Evolutionary conservation across 805 yeast genomes (phyloP).

Genomic region (Saccharomycodes ludwigii): DNA sequence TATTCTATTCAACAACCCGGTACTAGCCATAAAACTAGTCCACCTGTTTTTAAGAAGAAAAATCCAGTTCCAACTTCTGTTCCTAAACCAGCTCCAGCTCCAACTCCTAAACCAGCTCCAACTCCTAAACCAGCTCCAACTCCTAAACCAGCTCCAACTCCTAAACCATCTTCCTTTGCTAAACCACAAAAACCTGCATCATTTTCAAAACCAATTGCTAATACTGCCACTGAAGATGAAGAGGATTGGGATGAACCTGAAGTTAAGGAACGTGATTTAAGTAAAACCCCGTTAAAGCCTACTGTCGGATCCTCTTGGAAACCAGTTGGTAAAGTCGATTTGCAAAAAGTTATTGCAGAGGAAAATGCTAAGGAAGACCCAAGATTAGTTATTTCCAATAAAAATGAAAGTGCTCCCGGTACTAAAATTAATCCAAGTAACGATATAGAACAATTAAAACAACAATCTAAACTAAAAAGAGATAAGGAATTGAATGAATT

Average conservation of each 20-base stretch:
- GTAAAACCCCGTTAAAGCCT: constrained; percentile 32
- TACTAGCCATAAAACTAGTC: constrained; percentile 16
- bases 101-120: constrained; percentile 22
- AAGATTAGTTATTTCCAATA: constrained; percentile 20
- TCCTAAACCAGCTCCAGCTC: constrained; percentile 28
- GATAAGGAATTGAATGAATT: constrained; percentile 25
- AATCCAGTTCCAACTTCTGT: constrained; percentile 13
- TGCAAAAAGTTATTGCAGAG: constrained; percentile 30
- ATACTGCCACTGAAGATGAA: constrained; percentile 16
- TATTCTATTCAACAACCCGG: constrained; percentile 49
- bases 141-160: constrained; percentile 14
- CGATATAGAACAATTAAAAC: constrained; percentile 25
- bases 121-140: constrained; percentile 14
- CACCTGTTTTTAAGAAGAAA: constrained; percentile 9
- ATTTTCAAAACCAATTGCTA: constrained; percentile 10
- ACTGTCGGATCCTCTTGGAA: constrained; percentile 36
- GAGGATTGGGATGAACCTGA: constrained; percentile 37
- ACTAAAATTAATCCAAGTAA: constrained; percentile 12
- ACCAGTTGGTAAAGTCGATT: constrained; percentile 52
- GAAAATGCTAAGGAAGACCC: constrained; percentile 32
- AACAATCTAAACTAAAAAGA: constrained; percentile 24
- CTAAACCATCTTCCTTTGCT: constrained; percentile 19
- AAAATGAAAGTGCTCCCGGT: not conserved
- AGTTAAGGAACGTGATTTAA: constrained; percentile 35
- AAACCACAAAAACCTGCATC: constrained; percentile 15